Conservation (phyloP, 2,329 filamentous ascomycete species). For the Sporothrix pseudoabietina region DNA sequence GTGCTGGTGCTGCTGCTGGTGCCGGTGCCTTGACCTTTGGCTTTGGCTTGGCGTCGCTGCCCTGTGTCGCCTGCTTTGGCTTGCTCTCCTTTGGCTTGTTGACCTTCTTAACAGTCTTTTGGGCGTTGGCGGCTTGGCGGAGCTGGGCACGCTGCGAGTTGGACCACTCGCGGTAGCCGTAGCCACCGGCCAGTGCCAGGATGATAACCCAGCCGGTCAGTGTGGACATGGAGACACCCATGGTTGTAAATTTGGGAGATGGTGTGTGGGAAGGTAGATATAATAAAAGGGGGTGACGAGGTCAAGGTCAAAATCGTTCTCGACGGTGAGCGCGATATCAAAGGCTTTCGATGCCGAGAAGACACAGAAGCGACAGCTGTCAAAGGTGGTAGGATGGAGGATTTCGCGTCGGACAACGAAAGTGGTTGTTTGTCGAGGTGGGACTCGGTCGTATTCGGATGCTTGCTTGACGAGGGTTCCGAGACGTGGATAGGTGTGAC, state of each 20-base stretch:
- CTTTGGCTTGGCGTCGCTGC: conserved; percentile 45
- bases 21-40: conserved; percentile 41
- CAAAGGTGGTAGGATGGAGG: background rate
- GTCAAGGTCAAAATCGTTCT: background rate
- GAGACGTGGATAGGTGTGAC: conserved; percentile 24
- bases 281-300: background rate
- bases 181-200: conserved; percentile 36
- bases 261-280: background rate
- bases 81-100: conserved; percentile 42
- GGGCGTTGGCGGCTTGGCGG: conserved; percentile 41
- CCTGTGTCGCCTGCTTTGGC: conserved; percentile 35
- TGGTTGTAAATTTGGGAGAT: conserved; percentile 34
- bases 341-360: background rate
- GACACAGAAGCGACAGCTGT: conserved; percentile 1
- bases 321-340: background rate
- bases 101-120: conserved; percentile 40
- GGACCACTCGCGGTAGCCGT: conserved; percentile 37
- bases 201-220: conserved; percentile 42
- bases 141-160: conserved; percentile 36
- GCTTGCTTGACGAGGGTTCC: background rate
- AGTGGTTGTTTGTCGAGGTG: conserved; percentile 12
- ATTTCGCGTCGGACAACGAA: conserved; percentile 19
- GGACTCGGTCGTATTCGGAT: background rate
- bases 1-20: conserved; percentile 26
- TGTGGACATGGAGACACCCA: conserved; percentile 44